These are phyloP conservation scores for Amphichorda felina DNA, from an alignment of 2,329 filamentous ascomycete genomes.

Conservation along the genomic window DNA sequence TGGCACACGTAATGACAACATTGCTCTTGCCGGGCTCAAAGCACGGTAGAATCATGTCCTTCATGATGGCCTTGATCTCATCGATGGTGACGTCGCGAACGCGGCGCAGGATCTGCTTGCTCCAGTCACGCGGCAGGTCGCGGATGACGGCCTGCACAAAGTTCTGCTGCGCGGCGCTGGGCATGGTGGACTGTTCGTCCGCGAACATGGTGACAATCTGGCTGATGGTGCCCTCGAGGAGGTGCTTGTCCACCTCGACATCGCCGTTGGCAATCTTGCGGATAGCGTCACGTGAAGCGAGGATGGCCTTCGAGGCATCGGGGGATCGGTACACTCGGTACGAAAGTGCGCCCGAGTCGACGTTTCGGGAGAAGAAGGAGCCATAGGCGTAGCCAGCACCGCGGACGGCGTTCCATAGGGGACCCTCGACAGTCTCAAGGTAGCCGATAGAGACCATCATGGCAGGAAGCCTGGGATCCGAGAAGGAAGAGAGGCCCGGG, in stretches of 20 bases:
- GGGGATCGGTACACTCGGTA: conserved; percentile 87
- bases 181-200: conserved; percentile 79
- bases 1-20: conserved; percentile 78
- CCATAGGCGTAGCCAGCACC: conserved; percentile 92
- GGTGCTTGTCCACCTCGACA: conserved; percentile 62
- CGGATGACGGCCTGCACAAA: conserved; percentile 75
- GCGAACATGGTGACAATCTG: conserved; percentile 79
- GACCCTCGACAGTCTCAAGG: conserved; percentile 86
- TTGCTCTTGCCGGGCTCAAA: conserved; percentile 76
- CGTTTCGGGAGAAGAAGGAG: conserved; percentile 63
- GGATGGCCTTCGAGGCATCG: conserved; percentile 77
- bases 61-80: conserved; percentile 65
- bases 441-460: conserved; percentile 84
- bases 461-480: conserved; percentile 68
- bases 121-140: conserved; percentile 66
- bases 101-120: conserved; percentile 60
- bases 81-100: conserved; percentile 66
- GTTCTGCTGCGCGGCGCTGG: conserved; percentile 68
- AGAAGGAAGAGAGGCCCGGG: conserved; percentile 62
- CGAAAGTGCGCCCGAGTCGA: conserved; percentile 69
- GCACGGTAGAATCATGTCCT: conserved; percentile 62
- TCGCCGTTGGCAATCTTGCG: conserved; percentile 61
- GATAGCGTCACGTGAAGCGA: conserved; percentile 63
- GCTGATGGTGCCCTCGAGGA: conserved; percentile 83
- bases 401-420: conserved; percentile 85